These are phyloP conservation scores for Penicillium alfredii DNA, from an alignment of 495 filamentous ascomycete species.

Conservation along the genomic window DNA sequence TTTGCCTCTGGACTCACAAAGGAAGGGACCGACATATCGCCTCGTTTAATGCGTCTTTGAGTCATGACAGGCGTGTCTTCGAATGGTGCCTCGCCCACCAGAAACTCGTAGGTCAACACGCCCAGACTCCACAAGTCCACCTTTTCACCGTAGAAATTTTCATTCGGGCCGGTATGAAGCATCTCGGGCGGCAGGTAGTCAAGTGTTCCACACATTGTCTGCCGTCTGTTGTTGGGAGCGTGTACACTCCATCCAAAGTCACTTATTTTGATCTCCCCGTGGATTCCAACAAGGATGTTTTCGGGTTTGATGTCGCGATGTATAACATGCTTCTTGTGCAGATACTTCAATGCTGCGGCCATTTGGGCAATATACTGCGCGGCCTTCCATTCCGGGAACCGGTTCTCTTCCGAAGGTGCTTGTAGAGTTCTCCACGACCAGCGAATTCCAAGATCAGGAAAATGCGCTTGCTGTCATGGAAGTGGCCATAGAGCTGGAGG, in stretches of 20 bases:
- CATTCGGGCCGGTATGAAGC: constrained; percentile 71
- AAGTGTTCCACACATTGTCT: constrained; percentile 95
- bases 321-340: constrained; percentile 98
- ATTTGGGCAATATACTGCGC: constrained; percentile 98
- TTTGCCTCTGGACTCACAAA: constrained; percentile 88
- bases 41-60: constrained; percentile 78
- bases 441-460: constrained; percentile 96
- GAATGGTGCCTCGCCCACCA: constrained; percentile 93
- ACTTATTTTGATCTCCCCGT: constrained; percentile 97
- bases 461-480: constrained; percentile 93
- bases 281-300: constrained; percentile 95
- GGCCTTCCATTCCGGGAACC: constrained; percentile 93
- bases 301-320: constrained; percentile 99
- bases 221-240: constrained; percentile 86
- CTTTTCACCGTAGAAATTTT: constrained; percentile 89
- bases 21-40: constrained; percentile 86
- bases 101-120: constrained; percentile 92
- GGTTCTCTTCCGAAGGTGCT: constrained; percentile 81
- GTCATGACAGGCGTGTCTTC: constrained; percentile 96
- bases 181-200: constrained; percentile 98
- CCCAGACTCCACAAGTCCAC: constrained; percentile 95
- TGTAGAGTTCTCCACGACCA: constrained; percentile 93
- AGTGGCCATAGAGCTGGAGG: constrained; percentile 87
- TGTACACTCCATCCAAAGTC: constrained; percentile 99
- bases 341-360: constrained; percentile 83